Evolutionary conservation across 768 basidiomycete species (phyloP), one percentile per base, ranked within the genome.

Genomic region (Mycena rebaudengoi): DNA sequence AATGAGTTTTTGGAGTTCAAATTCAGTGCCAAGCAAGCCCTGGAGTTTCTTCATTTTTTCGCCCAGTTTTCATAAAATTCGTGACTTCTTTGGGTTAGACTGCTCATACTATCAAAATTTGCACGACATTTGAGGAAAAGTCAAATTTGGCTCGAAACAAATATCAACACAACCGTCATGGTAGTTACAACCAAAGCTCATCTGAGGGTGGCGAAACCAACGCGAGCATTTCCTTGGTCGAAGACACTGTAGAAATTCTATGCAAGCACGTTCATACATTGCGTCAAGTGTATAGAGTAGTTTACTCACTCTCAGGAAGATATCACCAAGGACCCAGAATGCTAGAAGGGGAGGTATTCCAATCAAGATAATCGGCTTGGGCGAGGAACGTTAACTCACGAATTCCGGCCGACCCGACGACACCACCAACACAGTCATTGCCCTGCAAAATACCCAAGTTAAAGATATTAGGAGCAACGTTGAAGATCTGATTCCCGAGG

Each of bases 191-290:
- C n/a, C n/a, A n/a, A n/a, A n/a, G n/a, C n/a, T 50, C 48, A 64
- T 45, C 55, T 54, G 33, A 21, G 63, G 16, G 50, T 60, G 28
- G 63, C 63, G 49, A 65, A 65, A 39, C 63, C 63, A 30, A 65
- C 57, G 10, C 56, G 63, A 2, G 63, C 32, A 43, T 65, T 59
- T 16, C 63, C 63, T 52, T 65, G 63, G 37, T 65, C 63, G 57
- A 65, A 65, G 11, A 65, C 63, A 18, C 57, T 54, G 51, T 65
- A 64, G 51, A 64, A 64, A 40, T 64, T 64, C 63, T 64, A 48
- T 7, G 46, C 45, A 20, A 48, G 26, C 5, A 2, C 37, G 18
- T 7, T 63, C 45, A 63, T 35, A 39, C 21, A 23, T n/a, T n/a
- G n/a, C 14, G 10, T n/a, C 30, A 65, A 2, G 41, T 23, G 46